Evolutionary conservation across 805 yeast genomes (phyloP), one percentile per base, ranked within the genome.

Genomic region (Nakazawaea anatomiae): DNA sequence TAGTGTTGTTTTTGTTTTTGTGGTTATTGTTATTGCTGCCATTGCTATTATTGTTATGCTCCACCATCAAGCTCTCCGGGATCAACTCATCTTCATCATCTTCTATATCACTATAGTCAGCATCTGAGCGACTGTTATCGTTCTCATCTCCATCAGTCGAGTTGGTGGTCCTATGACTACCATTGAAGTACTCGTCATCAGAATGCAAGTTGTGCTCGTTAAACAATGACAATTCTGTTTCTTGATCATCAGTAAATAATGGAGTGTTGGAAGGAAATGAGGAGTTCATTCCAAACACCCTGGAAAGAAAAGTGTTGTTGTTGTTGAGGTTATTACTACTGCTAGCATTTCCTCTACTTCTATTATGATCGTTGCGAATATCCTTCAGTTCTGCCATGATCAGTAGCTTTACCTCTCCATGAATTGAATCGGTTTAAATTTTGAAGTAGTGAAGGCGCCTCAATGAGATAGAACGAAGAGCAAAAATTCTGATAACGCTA

Each of bases 241-340:
- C 63, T 11, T 46, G 54, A 18, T 57, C 61, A 29, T 52, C 57
- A 4, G 57, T 51, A 34, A 57, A 50, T 14, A 68, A 55, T 6
- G 73, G 73, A 10, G 41, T 31, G 31, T 48, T 44, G 5, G 55
- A 48, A 30, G 55, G 58, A 41, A 56, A 59, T 4, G 64, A 60
- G 8, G 73, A 69, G 40, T 64, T 62, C 45, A 68, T 61, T 4
- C 87, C 88, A 64, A 83, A 82, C 27, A 83, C 85, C 41, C 87
- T 70, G 8, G 85, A 80, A 53, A 83, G 69, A 58, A 83, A 83
- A 5, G 87, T 82, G 57, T 80, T 81, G 48, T 69, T 69, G 52
- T 63, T 61, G 18, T 8, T 28, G 38, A 9, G 8, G 11, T 11
- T 32, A 44, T 50, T 55, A 25, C 41, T 45, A 27, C 36, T 28